Evolutionary conservation across 805 yeast species (phyloP).

Genomic region (Groenewaldozyma tartarivorans): DNA sequence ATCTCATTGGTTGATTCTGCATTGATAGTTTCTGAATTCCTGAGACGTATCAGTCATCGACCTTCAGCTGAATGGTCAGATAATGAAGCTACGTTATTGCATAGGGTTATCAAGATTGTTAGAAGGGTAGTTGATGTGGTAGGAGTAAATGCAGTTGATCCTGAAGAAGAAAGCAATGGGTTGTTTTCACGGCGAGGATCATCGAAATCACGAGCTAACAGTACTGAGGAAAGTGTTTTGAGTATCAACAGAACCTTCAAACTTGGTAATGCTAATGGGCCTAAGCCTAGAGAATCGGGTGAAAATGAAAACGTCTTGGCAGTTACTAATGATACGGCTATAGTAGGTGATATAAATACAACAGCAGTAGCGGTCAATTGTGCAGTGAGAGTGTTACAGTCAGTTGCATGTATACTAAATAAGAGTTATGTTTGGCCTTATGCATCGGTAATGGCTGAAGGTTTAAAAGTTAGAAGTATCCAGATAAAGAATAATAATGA

Average conservation of each 20-base stretch:
- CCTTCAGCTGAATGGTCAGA: slow-evolving; percentile 12
- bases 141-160: slow-evolving; percentile 14
- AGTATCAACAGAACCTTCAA: slow-evolving; percentile 4
- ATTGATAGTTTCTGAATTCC: slow-evolving; percentile 27
- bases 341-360: not conserved
- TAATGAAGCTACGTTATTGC: slow-evolving; percentile 15
- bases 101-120: slow-evolving; percentile 16
- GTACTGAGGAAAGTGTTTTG: slow-evolving; percentile 1
- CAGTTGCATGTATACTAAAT: slow-evolving; percentile 9
- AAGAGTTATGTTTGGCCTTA: slow-evolving; percentile 20
- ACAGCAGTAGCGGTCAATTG: not conserved
- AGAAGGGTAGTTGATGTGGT: slow-evolving; percentile 19
- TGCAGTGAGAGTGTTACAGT: not conserved
- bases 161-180: not conserved
- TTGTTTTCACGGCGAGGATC: not conserved
- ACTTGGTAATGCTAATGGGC: not conserved
- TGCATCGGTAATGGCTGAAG: slow-evolving; percentile 20
- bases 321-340: not conserved
- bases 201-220: not conserved
- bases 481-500: slow-evolving; percentile 13
- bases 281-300: no score
- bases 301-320: not conserved
- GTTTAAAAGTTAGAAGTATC: slow-evolving; percentile 13
- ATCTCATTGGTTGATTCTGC: slow-evolving; percentile 29
- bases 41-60: slow-evolving; percentile 18